Base-by-base conservation (phyloP, 2,329 filamentous ascomycete species). In the Aspergillus calidoustus region DNA sequence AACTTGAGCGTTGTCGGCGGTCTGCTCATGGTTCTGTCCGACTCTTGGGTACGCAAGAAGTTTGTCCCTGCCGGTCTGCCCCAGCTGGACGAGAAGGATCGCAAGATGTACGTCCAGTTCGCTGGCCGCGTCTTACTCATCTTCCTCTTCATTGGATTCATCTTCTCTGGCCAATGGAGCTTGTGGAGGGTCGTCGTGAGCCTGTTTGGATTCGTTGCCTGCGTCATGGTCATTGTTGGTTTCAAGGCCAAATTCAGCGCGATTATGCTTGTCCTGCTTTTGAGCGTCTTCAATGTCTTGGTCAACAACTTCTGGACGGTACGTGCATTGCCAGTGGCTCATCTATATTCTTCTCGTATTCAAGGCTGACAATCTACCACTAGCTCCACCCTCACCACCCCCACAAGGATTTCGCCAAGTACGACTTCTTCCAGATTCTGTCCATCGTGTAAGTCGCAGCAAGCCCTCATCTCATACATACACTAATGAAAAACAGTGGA, bases 251-350 rank as follows among this genome's bases (percentile, higher is more conserved):
- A 99, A 88, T 96, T 93, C 84, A 97, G 93, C 79, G 95, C 95
- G 47, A 93, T 95, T 57, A 91, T 99, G 72, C 84, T 99, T 69
- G 95, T 99, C 31, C 87, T 99, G 62, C 93, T 99, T 72, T 84
- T 99, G 74, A 97, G 93, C 81, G 83, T 97, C 67, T 99, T 99
- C 85, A 99, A 99, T 80, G 80, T 99, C 50, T 79, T 98, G 67
- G 95, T 98, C 72, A 99, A 99, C 88, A 99, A 98, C 87, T 99
- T 97, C 85, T 99, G 95, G 95, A 98, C 93, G 76, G 93, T 97
- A 85, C 84, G 92, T 83, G 50, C 34, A 30, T 43, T 53, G 19
- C 17, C 25, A 28, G 48, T 48, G 13, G 28, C 48, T 25, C 22
- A 48, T 4, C 60, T 52, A 47, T 22, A 56, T 55, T 34, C 5